Base-by-base conservation (phyloP, 805 yeast species). In the Barnettozyma botsteinii region DNA sequence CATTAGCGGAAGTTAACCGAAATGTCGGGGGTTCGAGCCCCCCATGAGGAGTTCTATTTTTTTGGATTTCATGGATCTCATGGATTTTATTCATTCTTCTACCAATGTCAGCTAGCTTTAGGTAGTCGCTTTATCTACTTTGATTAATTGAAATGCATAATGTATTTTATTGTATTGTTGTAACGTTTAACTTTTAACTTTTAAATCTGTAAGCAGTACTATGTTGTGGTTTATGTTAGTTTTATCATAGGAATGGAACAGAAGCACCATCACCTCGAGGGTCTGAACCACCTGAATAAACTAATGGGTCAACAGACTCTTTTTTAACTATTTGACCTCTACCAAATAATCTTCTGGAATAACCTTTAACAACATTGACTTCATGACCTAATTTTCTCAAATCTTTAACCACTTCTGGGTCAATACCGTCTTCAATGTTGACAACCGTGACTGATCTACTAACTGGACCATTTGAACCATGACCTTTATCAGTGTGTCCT, bases 191-290 rank as follows among this genome's bases (percentile, higher is more conserved):
- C n/a, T n/a, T n/a, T n/a, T n/a, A n/a, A n/a, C n/a, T n/a, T n/a
- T n/a, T n/a, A n/a, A n/a, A n/a, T n/a, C n/a, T n/a, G n/a, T n/a
- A n/a, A n/a, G n/a, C n/a, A n/a, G n/a, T n/a, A n/a, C n/a, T n/a
- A n/a, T n/a, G n/a, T n/a, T n/a, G n/a, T n/a, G n/a, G n/a, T n/a
- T n/a, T n/a, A n/a, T n/a, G n/a, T n/a, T n/a, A n/a, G n/a, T n/a
- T n/a, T n/a, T n/a, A n/a, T 31, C 23, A 41, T 20, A 37, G 15
- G 10, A 38, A 38, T 19, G 45, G 45, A 17, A 73, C 73, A 10
- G 91, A 80, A 3, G 83, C 82, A 7, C 94, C 94, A 57, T 85
- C 95, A n/a, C 89, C 94, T 38, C 95, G 69, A n/a, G 68, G 72
- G 49, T 85, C 95, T 40, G 84, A 75, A 2, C 94, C 95, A 10